Percentiles rank a stretch among this genome's conserved stretches.
Evolutionary conservation across 371 early-diverging fungal species (phyloP).

Genomic region (Racocetra persica): DNA sequence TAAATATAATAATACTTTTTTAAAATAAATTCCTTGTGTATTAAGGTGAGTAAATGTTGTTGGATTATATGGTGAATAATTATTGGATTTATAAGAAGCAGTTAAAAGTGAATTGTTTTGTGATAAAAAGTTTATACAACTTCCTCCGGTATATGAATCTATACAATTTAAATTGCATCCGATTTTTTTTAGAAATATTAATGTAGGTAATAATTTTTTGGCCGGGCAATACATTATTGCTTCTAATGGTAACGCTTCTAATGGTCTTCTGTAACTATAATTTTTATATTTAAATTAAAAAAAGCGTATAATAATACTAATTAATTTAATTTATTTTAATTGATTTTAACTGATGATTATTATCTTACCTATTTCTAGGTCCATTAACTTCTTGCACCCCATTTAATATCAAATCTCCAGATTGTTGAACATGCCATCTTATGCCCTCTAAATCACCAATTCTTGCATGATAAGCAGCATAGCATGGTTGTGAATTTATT

Average conservation of each 20-base stretch:
- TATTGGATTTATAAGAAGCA: too few species aligned
- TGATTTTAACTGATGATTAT: neutral
- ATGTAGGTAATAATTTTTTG: neutral
- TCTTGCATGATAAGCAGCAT: conserved; percentile 21
- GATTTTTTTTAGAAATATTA: neutral
- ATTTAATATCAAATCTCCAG: neutral
- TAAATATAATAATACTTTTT: conserved; percentile 11
- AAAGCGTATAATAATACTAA: too few species aligned
- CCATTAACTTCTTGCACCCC: neutral
- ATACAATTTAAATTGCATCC: neutral
- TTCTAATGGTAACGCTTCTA: conserved; percentile 20
- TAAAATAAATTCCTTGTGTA: neutral
- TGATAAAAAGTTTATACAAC: neutral
- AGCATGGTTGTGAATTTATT: conserved; percentile 16
- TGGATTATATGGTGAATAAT: neutral
- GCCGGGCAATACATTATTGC: neutral
- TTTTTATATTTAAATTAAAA: too few species aligned
- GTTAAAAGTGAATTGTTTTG: neutral
- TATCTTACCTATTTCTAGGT: conserved; percentile 26
- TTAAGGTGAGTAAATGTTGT: too few species aligned
- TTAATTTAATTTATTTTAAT: neutral
- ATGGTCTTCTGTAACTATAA: conserved; percentile 20
- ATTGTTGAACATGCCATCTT: conserved; percentile 6
- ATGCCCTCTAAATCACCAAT: neutral
- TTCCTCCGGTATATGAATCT: conserved; percentile 15